Evolutionary conservation across 345 rosid species (phyloP).

Genomic region (Laguncularia racemosa): DNA sequence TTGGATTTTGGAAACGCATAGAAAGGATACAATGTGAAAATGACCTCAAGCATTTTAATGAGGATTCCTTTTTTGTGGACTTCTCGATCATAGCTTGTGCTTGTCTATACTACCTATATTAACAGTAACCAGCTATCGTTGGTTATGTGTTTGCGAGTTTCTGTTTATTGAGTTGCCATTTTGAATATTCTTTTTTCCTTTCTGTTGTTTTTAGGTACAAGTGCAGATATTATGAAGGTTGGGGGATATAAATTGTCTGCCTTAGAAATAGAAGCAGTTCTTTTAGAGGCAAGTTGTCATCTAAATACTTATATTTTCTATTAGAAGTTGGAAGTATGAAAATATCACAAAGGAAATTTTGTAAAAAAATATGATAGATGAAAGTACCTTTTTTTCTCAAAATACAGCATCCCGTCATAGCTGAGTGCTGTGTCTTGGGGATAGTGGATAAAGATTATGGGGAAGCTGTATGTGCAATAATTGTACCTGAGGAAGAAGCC

Average conservation of each 20-base stretch:
- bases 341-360: background rate
- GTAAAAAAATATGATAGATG: slow-evolving; percentile 1
- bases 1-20: background rate
- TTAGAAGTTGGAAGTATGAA: background rate
- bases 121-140: too few relatives aligned
- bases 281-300: slow-evolving; percentile 58
- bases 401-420: slow-evolving; percentile 71
- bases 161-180: background rate
- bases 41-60: too few relatives aligned
- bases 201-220: slow-evolving; percentile 48
- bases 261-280: slow-evolving; percentile 83
- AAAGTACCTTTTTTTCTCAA: slow-evolving; percentile 1
- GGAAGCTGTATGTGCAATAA: slow-evolving; percentile 66
- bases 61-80: too few relatives aligned
- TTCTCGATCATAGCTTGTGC: too few relatives aligned
- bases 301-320: background rate
- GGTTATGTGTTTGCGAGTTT: too few relatives aligned
- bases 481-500: slow-evolving; percentile 47
- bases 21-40: too few relatives aligned
- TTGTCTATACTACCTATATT: too few relatives aligned
- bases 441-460: slow-evolving; percentile 84
- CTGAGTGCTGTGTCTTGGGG: slow-evolving; percentile 92
- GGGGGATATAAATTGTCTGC: slow-evolving; percentile 98
- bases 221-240: slow-evolving; percentile 94
- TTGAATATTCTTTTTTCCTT: background rate